Base-by-base conservation (phyloP, 352 stramenopile genomes). In the Aphanomyces stellatus region DNA sequence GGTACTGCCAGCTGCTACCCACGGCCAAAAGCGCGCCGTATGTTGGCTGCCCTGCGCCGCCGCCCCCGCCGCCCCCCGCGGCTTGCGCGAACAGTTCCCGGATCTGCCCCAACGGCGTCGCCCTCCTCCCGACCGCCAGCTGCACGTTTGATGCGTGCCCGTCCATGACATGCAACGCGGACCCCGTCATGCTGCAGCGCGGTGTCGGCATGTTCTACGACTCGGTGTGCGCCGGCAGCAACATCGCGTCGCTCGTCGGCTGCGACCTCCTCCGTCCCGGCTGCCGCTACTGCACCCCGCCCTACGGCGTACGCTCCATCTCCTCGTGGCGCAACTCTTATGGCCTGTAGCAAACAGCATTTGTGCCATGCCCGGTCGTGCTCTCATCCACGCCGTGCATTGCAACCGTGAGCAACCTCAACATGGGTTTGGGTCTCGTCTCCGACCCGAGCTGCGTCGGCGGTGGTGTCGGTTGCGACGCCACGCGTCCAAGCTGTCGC, bases 381-480 rank as follows among this genome's bases (percentile, higher is more conserved):
- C 49, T 24, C 5, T 30, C 27, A 15, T 11, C 33, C 22, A 22
- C 57, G 13, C 6, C 31, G 6, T 65, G 57, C 31, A 22, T 55
- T 51, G n/a, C 17, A 25, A 65, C 57, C 19, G 8, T 49, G 30
- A 51, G 31, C 34, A 34, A 65, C 28, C 25, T 65, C 15, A 65
- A 65, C 57, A 22, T 65, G 28, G 57, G 57, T 7, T 15, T 65
- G 6, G 31, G 34, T 11, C 25, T 55, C 19, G 27, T 46, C 11
- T 7, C 22, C 1, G 34, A 65, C 22, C 10, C 15, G 13, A 28
- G 10, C 10, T 65, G 57, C 30, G 28, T 3, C 6, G 40, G 28
- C 13, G 57, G 57, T 10, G 57, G 57, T 51, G 31, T 65, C 17
- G 57, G 57, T 6, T 65, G 57, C 34, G 57, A 65, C 28, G 28